Evolutionary conservation across 768 basidiomycete species (phyloP), one percentile per base, ranked within the genome.

Genomic region (Rhizopogon vinicolor): DNA sequence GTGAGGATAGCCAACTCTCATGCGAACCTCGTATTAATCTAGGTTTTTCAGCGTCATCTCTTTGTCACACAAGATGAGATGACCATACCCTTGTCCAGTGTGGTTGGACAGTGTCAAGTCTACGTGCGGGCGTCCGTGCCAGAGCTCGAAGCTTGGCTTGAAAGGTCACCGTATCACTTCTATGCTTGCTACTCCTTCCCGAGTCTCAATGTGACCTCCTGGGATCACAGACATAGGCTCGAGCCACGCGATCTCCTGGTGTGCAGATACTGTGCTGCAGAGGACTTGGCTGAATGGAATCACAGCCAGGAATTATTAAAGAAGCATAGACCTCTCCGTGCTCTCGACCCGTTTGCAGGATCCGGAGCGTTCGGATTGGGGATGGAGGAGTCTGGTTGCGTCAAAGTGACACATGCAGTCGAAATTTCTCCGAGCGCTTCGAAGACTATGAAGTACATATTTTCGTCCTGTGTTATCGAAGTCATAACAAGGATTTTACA

Each of bases 341-440:
- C 69, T 8, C 68, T 79, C 10, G 75, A 77, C 61, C 73, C 75
- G 1, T 80, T 80, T 51, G 72, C 65, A 3, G 79, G 79, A 2
- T 64, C 66, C 0, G 87, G 88, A 5, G 83, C 86, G 3, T 87
- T 91, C 63, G 79, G 79, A 50, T 65, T 78, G 18, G 87, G 80
- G 0, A 68, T 90, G 68, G 77, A 78, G 14, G 72, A 80, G 40
- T 73, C 77, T 2, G 83, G 78, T 52, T 82, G 79, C 51, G 59
- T 88, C 49, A 76, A 80, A 56, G 62, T 88, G 4, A 84, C 82
- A 0, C 82, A 88, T 70, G 80, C 84, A 0, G 69, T 91, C 43
- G 91, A 93, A 60, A 84, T 89, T 19, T 74, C 81, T n/a, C 88
- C 89, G 0, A 87, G 86, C 64, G 87, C 91, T 7, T 85, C 86